A percentile compares a stretch with the other conserved stretches of the same genome.
Evolutionary conservation across 495 filamentous ascomycete species (phyloP).

Genomic region (Glarea lozoyensis): DNA sequence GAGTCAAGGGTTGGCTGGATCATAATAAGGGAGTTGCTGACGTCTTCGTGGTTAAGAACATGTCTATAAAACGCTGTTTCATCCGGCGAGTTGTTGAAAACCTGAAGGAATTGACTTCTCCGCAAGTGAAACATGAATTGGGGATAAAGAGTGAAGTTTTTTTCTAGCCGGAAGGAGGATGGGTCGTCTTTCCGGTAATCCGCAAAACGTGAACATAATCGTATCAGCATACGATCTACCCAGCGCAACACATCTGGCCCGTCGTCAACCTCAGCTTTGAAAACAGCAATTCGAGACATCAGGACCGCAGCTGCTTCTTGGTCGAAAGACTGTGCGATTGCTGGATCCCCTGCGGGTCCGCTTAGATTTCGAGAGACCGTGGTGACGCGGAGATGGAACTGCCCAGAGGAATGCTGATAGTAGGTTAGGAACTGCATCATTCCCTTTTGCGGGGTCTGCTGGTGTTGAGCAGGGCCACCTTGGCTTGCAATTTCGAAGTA

Average conservation of each 20-base stretch:
- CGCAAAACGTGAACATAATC: slow-evolving; percentile 91
- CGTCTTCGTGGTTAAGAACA: slow-evolving; percentile 94
- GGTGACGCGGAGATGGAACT: slow-evolving; percentile 92
- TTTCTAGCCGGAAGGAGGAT: slow-evolving; percentile 94
- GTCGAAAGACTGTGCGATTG: slow-evolving; percentile 95
- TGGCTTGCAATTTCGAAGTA: slow-evolving; percentile 98
- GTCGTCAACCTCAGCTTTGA: slow-evolving; percentile 98
- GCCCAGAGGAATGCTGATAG: slow-evolving; percentile 94
- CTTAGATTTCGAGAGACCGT: slow-evolving; percentile 88
- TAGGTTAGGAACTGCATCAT: slow-evolving; percentile 99
- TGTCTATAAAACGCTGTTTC: slow-evolving; percentile 98
- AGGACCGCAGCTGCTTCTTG: slow-evolving; percentile 97
- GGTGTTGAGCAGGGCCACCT: slow-evolving; percentile 76
- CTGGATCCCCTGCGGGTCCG: slow-evolving; percentile 93
- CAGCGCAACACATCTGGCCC: slow-evolving; percentile 97
- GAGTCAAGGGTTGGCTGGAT: slow-evolving; percentile 97
- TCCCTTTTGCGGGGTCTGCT: slow-evolving; percentile 79
- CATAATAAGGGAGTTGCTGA: slow-evolving; percentile 95
- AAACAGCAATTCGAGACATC: slow-evolving; percentile 97
- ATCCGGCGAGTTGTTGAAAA: slow-evolving; percentile 99
- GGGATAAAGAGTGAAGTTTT: slow-evolving; percentile 98
- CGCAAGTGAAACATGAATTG: slow-evolving; percentile 99
- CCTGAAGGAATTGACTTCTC: slow-evolving; percentile 93
- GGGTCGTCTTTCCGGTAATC: slow-evolving; percentile 99
- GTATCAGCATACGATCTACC: slow-evolving; percentile 98